Conservation (phyloP, 768 basidiomycete genomes). For the Suillus subaureus region DNA sequence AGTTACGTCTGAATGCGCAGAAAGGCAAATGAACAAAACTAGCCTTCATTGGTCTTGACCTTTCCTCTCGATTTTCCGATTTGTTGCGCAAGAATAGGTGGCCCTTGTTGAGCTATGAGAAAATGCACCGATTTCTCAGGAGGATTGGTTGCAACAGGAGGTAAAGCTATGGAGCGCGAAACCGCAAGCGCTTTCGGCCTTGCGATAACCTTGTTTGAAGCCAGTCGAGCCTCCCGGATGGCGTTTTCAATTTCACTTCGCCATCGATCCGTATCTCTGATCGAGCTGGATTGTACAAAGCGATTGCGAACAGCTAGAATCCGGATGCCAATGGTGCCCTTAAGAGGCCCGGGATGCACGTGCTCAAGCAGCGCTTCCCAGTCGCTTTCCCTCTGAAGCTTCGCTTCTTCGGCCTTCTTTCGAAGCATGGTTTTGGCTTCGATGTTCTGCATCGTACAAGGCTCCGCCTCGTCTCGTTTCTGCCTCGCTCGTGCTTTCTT, state of each 20-base stretch:
- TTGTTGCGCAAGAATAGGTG: conserved; percentile 34
- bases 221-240: conserved; percentile 56
- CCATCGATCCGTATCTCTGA: conserved; percentile 58
- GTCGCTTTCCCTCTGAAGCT: conserved; percentile 57
- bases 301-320: conserved; percentile 56
- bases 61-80: conserved; percentile 38
- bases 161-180: conserved; percentile 25
- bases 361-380: conserved; percentile 62
- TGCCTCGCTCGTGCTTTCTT: conserved; percentile 43
- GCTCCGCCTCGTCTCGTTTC: conserved; percentile 31
- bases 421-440: conserved; percentile 56
- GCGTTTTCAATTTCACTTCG: conserved; percentile 59
- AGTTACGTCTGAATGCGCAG: conserved; percentile 7
- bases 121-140: conserved; percentile 54
- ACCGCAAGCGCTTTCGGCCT: conserved; percentile 26
- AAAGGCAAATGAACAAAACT: neutral
- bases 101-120: conserved; percentile 55
- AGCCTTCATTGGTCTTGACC: conserved; percentile 36
- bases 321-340: conserved; percentile 49
- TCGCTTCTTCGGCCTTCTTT: conserved; percentile 67
- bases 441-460: conserved; percentile 37
- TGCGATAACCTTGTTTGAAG: conserved; percentile 46
- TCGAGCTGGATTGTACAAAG: conserved; percentile 60
- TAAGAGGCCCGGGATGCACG: conserved; percentile 56
- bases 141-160: conserved; percentile 43